A percentile compares a stretch with the other conserved stretches of the same genome.
These are phyloP conservation scores for Plasmodium cynomolgi DNA, from an alignment of 169 alveolate species.

Conservation along the genomic window DNA sequence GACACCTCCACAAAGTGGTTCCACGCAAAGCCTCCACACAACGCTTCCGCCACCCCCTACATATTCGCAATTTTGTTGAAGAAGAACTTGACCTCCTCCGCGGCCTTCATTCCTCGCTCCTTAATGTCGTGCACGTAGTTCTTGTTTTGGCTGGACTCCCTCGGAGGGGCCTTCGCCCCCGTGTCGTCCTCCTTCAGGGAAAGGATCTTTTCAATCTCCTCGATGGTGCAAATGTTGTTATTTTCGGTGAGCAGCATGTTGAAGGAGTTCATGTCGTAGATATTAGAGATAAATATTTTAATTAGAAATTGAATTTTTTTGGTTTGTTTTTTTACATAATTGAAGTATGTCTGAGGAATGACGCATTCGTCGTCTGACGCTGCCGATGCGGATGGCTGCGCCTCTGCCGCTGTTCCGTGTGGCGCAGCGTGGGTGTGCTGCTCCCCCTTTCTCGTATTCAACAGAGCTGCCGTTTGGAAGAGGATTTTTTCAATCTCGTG, in stretches of 20 bases:
- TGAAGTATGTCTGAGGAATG: conserved; percentile 57
- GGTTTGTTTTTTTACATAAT: conserved; percentile 33
- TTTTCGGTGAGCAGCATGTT: conserved; percentile 49
- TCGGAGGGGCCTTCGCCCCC: not conserved
- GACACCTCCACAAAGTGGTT: not conserved
- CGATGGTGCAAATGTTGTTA: conserved; percentile 58
- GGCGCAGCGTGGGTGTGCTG: not conserved
- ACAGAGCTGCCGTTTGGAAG: not conserved
- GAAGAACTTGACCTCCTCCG: conserved; percentile 53
- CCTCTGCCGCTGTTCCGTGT: not conserved
- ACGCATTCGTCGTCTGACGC: not conserved
- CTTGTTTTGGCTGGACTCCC: not conserved
- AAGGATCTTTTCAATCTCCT: conserved; percentile 56
- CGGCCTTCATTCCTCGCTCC: conserved; percentile 45
- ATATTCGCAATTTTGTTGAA: conserved; percentile 29
- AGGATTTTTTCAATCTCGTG: conserved; percentile 77
- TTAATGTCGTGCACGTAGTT: conserved; percentile 33
- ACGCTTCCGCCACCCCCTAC: not conserved
- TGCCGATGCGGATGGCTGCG: not conserved
- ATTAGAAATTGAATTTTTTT: conserved; percentile 56
- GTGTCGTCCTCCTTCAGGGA: conserved; percentile 16
- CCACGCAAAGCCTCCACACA: not conserved
- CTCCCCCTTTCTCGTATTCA: not conserved
- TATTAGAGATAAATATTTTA: conserved; percentile 43
- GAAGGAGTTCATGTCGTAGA: conserved; percentile 37